Evolutionary conservation across 2,329 filamentous ascomycete genomes (phyloP).

Genomic region (Exophiala sp.): DNA sequence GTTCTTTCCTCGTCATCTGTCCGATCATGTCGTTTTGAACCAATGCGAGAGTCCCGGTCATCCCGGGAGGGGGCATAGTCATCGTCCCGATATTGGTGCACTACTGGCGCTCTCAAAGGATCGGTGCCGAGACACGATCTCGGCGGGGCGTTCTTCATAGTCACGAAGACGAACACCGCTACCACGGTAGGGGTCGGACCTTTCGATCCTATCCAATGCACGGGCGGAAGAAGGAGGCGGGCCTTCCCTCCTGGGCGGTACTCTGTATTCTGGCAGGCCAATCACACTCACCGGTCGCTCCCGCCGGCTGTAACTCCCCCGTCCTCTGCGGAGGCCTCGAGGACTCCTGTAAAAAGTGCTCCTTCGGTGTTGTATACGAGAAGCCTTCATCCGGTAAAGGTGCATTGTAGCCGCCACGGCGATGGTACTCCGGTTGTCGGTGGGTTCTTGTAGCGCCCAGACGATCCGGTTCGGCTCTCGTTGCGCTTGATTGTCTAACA

Average conservation of each 20-base stretch:
- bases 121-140: slow-evolving; percentile 15
- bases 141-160: slow-evolving; percentile 22
- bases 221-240: slow-evolving; percentile 25
- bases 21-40: slow-evolving; percentile 17
- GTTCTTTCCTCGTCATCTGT: slow-evolving; percentile 19
- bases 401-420: slow-evolving; percentile 23
- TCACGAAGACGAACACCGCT: slow-evolving; percentile 14
- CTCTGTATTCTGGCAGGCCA: slow-evolving; percentile 22
- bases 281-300: slow-evolving; percentile 28
- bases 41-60: slow-evolving; percentile 15
- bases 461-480: slow-evolving; percentile 23
- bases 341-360: slow-evolving; percentile 43
- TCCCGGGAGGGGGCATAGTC: slow-evolving; percentile 21
- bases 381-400: slow-evolving; percentile 31
- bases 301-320: slow-evolving; percentile 32
- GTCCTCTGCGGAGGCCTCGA: slow-evolving; percentile 29
- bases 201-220: slow-evolving; percentile 26
- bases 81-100: slow-evolving; percentile 28
- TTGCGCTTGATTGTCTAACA: slow-evolving; percentile 27
- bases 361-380: slow-evolving; percentile 44
- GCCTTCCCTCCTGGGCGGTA: slow-evolving; percentile 20
- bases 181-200: slow-evolving; percentile 11
- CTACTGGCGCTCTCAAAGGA: slow-evolving; percentile 23
- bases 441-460: slow-evolving; percentile 11
- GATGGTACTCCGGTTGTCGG: slow-evolving; percentile 24